A percentile compares a stretch with the other conserved stretches of the same genome.
These are phyloP conservation scores for Fusarium pseudocircinatum DNA, from an alignment of 2,329 filamentous ascomycete species.

Conservation along the genomic window DNA sequence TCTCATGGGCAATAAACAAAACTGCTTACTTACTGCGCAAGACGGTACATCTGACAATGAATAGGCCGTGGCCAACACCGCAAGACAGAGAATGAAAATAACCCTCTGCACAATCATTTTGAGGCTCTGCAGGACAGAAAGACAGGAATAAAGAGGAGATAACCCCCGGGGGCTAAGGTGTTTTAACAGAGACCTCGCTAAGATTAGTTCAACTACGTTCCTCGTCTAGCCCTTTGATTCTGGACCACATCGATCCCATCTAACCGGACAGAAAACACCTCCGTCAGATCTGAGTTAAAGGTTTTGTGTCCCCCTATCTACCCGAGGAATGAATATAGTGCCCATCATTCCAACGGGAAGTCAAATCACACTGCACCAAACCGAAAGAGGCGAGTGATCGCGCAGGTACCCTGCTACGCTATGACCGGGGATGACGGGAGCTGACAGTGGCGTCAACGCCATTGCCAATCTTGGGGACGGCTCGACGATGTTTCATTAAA, in stretches of 20 bases:
- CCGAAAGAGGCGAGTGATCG: neutral
- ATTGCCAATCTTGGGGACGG: neutral
- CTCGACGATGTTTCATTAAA: neutral
- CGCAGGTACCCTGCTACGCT: neutral
- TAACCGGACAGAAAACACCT: rapidly evolving
- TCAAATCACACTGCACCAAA: neutral
- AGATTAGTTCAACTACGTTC: neutral
- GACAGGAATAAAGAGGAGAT: neutral
- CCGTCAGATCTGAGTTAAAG: rapidly evolving
- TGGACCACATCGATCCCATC: neutral
- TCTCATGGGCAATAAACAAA: rapidly evolving
- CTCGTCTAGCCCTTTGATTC: neutral
- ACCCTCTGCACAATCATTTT: rapidly evolving
- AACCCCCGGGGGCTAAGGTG: neutral
- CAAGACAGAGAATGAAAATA: neutral
- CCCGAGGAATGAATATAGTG: neutral
- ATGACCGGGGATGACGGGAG: neutral
- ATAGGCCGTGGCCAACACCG: rapidly evolving
- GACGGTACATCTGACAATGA: neutral
- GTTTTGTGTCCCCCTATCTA: rapidly evolving
- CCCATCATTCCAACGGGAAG: neutral
- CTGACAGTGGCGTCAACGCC: neutral
- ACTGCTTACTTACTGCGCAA: neutral
- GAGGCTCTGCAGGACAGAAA: neutral
- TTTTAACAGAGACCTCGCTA: neutral